Base-by-base conservation (phyloP, 306 rosid genomes). In the Fagus crenata region DNA sequence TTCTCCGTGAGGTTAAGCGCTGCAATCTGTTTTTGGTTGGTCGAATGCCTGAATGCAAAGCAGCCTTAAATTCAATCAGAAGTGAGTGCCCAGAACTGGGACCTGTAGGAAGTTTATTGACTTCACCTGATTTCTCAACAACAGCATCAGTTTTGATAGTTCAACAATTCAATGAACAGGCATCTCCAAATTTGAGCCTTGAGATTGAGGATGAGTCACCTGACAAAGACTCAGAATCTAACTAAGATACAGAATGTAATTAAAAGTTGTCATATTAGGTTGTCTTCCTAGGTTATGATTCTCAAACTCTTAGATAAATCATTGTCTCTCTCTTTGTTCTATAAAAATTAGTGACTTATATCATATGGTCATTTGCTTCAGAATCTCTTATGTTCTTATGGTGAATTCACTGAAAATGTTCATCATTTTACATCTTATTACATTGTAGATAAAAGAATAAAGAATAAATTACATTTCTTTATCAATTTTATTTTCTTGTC, bases 21-120 rank as follows among this genome's bases (percentile, higher is more conserved):
- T 90, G 93, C 87, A 88, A 87, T 71, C 84, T 91, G 55, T 85
- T 81, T 78, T 42, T 88, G 14, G 86, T 88, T 17, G 98, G 98
- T 49, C 53, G 77, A 76, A 72, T 64, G 63, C 93, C 94, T 4
- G 56, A 61, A 0, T 49, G 85, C 13, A 80, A 49, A 59, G 63
- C 77, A 9, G 75, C 73, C 7, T 73, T 71, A 12, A 74, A 49
- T 18, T 74, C 77, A 17, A 60, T 42, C 36, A 71, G 28, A 63
- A 63, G 65, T 54, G 78, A 83, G 28, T 88, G 80, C 75, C 73
- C 82, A 0, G 91, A 88, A 63, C 74, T 88, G 7, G 91, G 91
- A 22, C 87, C 91, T 2, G 81, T 85, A 0, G 91, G 87, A 5
- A 80, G 76, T 53, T 86, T 93, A 75, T 80, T 93, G 86, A 84